Percentiles rank a stretch among this genome's conserved stretches.
phyloP scores from a whole-genome alignment of 306 rosid genomes.

The Cucumis melo region DNA sequence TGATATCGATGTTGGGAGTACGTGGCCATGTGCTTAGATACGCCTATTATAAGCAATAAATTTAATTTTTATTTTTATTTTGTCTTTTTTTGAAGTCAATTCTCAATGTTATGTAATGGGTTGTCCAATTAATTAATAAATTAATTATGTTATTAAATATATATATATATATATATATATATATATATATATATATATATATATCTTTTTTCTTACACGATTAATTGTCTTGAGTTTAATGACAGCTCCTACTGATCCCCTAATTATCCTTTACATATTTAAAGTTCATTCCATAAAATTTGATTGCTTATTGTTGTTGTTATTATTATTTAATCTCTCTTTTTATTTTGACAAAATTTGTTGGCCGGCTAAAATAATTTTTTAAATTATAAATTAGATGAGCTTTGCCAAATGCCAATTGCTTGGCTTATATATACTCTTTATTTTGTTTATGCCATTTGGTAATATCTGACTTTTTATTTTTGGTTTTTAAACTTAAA shows the following conservation, averaged over 20 bases:
- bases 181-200: background rate
- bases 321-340: no score
- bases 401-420: no score
- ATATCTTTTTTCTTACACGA: background rate
- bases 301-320: background rate
- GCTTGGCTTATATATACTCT: no score
- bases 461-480: no score
- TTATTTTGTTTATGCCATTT: no score
- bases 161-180: background rate
- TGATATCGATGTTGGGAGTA: background rate
- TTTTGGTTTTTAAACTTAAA: no score
- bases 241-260: background rate
- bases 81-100: background rate
- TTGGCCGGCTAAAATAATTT: background rate
- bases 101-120: background rate
- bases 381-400: no score
- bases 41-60: background rate
- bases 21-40: constrained; percentile 9
- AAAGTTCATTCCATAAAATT: background rate
- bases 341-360: background rate
- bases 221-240: background rate
- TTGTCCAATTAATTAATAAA: background rate
- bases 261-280: background rate
- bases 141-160: background rate
- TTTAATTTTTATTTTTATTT: no score